These are phyloP conservation scores for Cytospora mali DNA, from an alignment of 2,329 filamentous ascomycete species.

Conservation along the genomic window DNA sequence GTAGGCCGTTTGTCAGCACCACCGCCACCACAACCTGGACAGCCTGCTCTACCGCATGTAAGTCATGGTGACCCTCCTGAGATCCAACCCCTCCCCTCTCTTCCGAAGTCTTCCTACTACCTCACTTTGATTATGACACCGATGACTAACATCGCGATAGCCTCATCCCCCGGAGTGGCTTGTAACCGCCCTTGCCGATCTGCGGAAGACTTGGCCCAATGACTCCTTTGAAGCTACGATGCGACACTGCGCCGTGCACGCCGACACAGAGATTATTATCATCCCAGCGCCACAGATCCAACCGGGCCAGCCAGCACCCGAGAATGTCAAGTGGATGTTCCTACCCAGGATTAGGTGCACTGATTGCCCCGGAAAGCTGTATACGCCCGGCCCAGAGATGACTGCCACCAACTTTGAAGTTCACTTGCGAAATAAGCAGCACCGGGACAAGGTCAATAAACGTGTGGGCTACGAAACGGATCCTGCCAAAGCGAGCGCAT, in stretches of 20 bases:
- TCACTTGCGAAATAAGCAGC: conserved; percentile 82
- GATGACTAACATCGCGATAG: conserved; percentile 47
- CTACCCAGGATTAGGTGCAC: conserved; percentile 87
- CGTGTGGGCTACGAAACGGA: conserved; percentile 40
- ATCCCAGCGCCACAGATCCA: conserved; percentile 48
- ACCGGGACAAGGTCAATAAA: conserved; percentile 71
- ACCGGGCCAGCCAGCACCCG: conserved; percentile 54
- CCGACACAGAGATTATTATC: conserved; percentile 66
- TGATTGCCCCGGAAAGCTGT: conserved; percentile 92
- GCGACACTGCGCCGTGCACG: conserved; percentile 84
- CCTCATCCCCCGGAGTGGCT: conserved; percentile 90
- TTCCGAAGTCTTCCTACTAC: conserved; percentile 16
- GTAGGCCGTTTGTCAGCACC: conserved; percentile 71
- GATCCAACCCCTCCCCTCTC: conserved; percentile 28
- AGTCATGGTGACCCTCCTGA: conserved; percentile 41
- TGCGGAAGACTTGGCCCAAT: conserved; percentile 72
- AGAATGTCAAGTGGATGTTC: conserved; percentile 76
- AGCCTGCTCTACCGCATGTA: conserved; percentile 62
- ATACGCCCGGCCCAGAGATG: conserved; percentile 83
- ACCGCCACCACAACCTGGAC: conserved; percentile 60
- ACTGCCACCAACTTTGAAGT: conserved; percentile 91
- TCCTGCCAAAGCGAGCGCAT: conserved; percentile 1
- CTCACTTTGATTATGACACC: conserved; percentile 31
- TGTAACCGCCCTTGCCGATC: conserved; percentile 67
- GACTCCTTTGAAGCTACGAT: conserved; percentile 89